Evolutionary conservation across 1,139 yeast species (phyloP).

Genomic region (Diutina sp.): DNA sequence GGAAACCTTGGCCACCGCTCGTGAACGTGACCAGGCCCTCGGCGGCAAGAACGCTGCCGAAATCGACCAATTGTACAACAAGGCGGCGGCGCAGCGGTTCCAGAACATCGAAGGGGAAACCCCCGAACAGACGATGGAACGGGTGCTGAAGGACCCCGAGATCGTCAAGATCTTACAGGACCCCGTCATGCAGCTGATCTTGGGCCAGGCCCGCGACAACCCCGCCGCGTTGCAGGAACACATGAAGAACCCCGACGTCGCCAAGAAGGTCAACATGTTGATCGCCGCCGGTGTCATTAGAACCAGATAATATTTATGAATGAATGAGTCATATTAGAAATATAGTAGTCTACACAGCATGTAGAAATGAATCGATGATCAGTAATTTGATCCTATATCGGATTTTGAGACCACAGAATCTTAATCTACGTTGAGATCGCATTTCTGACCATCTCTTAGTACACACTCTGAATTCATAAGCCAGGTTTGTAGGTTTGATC

Average conservation of each 20-base stretch:
- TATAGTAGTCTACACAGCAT: neutral
- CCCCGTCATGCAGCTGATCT: conserved; percentile 93
- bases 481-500: too few species aligned
- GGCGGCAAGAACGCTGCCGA: conserved; percentile 50
- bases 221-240: conserved; percentile 97
- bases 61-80: conserved; percentile 70
- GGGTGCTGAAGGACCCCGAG: conserved; percentile 90
- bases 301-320: conserved; percentile 42
- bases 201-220: conserved; percentile 87
- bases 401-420: too few species aligned
- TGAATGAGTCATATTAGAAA: neutral
- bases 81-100: conserved; percentile 73
- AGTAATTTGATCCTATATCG: too few species aligned
- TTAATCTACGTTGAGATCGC: too few species aligned
- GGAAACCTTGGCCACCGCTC: conserved; percentile 72
- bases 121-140: conserved; percentile 86
- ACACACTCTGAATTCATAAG: too few species aligned
- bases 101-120: conserved; percentile 79
- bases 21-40: conserved; percentile 54
- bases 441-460: too few species aligned
- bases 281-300: conserved; percentile 97
- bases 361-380: too few species aligned
- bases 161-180: conserved; percentile 82
- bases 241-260: conserved; percentile 92
- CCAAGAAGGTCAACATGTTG: conserved; percentile 77